Percentiles rank a stretch among this genome's conserved stretches.
phyloP scores from a whole-genome alignment of 208 protist species.

The Giardia muris region DNA sequence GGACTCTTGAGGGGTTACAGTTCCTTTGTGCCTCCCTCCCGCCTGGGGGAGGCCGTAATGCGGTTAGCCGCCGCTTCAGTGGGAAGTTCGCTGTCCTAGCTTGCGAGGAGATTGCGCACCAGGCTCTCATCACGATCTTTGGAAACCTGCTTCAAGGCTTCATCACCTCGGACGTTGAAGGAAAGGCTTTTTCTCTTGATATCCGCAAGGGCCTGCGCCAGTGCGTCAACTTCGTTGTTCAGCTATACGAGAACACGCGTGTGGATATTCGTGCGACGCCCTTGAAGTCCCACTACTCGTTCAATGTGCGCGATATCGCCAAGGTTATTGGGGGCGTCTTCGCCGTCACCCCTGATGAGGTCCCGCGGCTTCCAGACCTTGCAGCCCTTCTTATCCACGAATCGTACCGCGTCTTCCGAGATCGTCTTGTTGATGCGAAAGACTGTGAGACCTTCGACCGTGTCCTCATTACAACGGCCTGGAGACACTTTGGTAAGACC shows the following conservation, averaged over 20 bases:
- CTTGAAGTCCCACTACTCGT: constrained; percentile 86
- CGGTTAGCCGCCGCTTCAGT: constrained; percentile 68
- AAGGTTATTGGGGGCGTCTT: constrained; percentile 66
- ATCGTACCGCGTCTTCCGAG: constrained; percentile 69
- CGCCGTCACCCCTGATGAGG: constrained; percentile 54
- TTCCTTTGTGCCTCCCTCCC: constrained; percentile 69
- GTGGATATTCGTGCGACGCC: constrained; percentile 77
- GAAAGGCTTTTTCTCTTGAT: constrained; percentile 48
- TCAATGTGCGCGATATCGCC: constrained; percentile 83
- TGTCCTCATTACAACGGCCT: constrained; percentile 46
- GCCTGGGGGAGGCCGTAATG: constrained; percentile 73
- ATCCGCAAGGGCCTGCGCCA: constrained; percentile 36
- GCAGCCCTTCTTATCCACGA: constrained; percentile 74
- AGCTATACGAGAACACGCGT: constrained; percentile 68
- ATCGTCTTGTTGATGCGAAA: constrained; percentile 68
- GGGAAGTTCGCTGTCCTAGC: constrained; percentile 75
- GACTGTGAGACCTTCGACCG: constrained; percentile 65
- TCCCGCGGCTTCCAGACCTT: constrained; percentile 53
- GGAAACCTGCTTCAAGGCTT: constrained; percentile 63
- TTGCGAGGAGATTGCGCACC: constrained; percentile 64
- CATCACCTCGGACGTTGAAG: constrained; percentile 52
- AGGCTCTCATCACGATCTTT: constrained; percentile 71
- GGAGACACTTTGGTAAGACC: neutral
- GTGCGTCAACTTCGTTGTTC: constrained; percentile 65
- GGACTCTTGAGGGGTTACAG: constrained; percentile 34